Base-by-base conservation (phyloP, 1,139 yeast genomes). In the Trichomonascaceae sp. region DNA sequence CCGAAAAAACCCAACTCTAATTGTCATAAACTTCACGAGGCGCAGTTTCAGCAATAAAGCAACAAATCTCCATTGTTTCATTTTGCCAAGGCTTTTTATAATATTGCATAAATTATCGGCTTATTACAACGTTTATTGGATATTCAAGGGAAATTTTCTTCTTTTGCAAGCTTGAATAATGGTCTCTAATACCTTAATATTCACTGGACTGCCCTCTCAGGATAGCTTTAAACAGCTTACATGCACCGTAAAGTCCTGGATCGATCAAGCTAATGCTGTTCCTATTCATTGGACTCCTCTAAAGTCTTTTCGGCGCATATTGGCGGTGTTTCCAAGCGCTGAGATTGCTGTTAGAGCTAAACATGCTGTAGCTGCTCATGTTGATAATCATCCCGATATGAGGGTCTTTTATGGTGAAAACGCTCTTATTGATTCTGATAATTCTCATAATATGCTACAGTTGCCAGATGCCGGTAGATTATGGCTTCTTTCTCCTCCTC, bases 401-500 rank as follows among this genome's bases (percentile, higher is more conserved):
- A 56, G 56, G 43, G 59, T 60, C 5, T 59, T 58, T 41, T 60
- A 54, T 57, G 59, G 63, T 36, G 58, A 58, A 36, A 52, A 59
- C 49, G 65, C 67, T 13, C 63, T 64, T 3, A 50, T 61, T 36
- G 58, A 53, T 15, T 48, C 51, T 20, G 62, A 57, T 41, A 59
- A 51, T 39, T 51, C 47, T 8, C 38, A 30, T 22, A 19, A 50
- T 18, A 36, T 27, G 52, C 61, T 74, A 41, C 63, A 66, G 52
- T 67, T 73, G 32, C 78, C 78, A 1, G 75, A 70, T 52, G 62
- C 67, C 18, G 78, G 76, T 19, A 63, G 65, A 49, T 63, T 73
- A 50, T 67, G 73, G 64, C 65, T 74, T 53, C 72, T 74, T 45
- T 70, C 75, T 15, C 78, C 78, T 1, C 78, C 78, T 8, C 74